Evolutionary conservation across 345 rosid species (phyloP), one percentile per base, ranked within the genome.

Genomic region (Rubroshorea leprosula): DNA sequence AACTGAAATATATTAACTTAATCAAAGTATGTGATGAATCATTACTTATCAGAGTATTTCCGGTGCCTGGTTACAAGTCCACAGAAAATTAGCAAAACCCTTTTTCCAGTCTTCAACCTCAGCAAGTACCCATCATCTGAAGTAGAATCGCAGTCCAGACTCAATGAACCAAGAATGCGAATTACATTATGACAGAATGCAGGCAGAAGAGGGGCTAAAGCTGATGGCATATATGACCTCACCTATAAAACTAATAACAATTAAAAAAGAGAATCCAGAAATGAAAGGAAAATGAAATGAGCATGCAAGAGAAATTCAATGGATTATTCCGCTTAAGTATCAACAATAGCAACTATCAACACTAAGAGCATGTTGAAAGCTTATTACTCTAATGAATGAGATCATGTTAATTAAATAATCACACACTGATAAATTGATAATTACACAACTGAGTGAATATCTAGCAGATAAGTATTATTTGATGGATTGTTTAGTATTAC

Each of bases 151-250:
- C 48, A 49, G 67, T 74, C 76, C 71, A 86, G 75, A 72, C 72
- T 73, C 84, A 89, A 73, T 49, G 87, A 80, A 59, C 67, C 79
- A 72, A 89, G 63, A 76, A 86, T 77, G 64, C 72, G 57, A 58
- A 78, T 74, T 77, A 86, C 74, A 76, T 74, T 73, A 16, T 43
- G 72, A 71, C 80, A 80, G 64, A 89, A 49, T 41, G 83, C 70
- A 65, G 86, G 73, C 60, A 89, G 54, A 39, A 69, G 74, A 53
- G 91, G 83, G 62, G 77, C 74, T 61, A 89, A 58, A 62, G 79
- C 74, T 65, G 84, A 82, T 27, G 95, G 86, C 97, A 89, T 80
- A 58, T 86, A 83, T 14, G 95, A 86, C 65, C 78, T 84, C 72
- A 83, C 86, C 97, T 89, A 59, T 43, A 77, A 69, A 66, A 72